Base-by-base conservation (phyloP, 1,284 basidiomycete genomes). In the Ceratobasidium sp. region DNA sequence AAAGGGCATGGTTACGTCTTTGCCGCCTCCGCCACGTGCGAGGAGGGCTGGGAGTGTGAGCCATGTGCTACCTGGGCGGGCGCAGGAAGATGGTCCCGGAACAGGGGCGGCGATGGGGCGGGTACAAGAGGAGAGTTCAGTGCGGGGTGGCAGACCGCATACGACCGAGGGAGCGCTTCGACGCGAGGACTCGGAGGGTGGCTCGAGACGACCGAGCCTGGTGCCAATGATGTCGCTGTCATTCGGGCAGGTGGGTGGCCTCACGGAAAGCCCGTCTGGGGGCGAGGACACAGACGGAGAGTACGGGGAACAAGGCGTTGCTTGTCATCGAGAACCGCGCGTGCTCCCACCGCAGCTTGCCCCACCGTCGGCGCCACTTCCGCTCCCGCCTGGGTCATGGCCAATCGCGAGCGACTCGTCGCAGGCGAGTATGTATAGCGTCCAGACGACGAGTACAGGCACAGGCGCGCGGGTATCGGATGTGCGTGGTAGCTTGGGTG, bases 171-270 rank as follows among this genome's bases (percentile, higher is more conserved):
- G 27, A 31, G 31, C 54, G 29, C 46, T 48, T 1, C 46, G 46
- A n/a, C 46, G 46, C 46, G 54, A 34, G 34, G 54, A 58, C 19
- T 2, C 16, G 14, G 62, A 64, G 14, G 46, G 24, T n/a, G 46
- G 62, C 11, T 49, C 29, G 62, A 64, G 58, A 41, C 22, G 31
- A 43, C 46, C 56, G 56, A 43, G 56, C 46, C 39, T 72, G 29
- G 58, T 72, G 7, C 69, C 69, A 1, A 72, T 72, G 69, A 58
- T 72, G 58, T 72, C 69, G 1, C 41, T 72, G 19, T 72, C 69
- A 19, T 72, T 72, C 51, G 69, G 69, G 9, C 56, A 64, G 62
- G 46, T 49, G 0, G 62, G 8, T 19, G 62, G 62, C 5, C 5
- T 34, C 9, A 49, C 62, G 9, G 58, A 59, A 19, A 59, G 58